Percentiles rank a stretch among this genome's conserved stretches.
Conservation (phyloP, 805 yeast genomes). For the Ogataea minuta region DNA sequence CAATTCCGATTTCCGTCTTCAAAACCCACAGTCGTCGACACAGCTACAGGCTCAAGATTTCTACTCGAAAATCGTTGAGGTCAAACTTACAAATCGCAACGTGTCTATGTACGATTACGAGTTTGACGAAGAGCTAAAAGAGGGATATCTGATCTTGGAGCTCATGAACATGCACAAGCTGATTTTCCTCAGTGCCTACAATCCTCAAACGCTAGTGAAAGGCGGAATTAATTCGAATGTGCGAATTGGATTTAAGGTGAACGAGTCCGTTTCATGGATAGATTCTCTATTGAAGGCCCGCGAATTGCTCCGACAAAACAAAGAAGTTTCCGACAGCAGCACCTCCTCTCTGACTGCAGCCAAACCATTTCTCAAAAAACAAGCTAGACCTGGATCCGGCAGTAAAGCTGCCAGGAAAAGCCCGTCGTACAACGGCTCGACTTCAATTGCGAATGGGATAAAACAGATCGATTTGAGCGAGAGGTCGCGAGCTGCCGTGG, state of each 20-base stretch:
- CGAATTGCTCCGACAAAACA: slow-evolving; percentile 43
- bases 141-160: slow-evolving; percentile 66
- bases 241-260: slow-evolving; percentile 40
- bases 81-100: slow-evolving; percentile 46
- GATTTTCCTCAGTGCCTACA: slow-evolving; percentile 51
- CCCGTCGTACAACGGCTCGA: slow-evolving; percentile 8
- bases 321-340: slow-evolving; percentile 1
- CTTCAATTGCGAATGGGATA: slow-evolving; percentile 2
- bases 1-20: slow-evolving; percentile 30
- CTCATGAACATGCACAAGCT: slow-evolving; percentile 54
- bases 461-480: slow-evolving; percentile 6
- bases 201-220: slow-evolving; percentile 31
- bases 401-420: slow-evolving; percentile 1
- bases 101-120: slow-evolving; percentile 81
- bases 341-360: background rate
- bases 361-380: background rate
- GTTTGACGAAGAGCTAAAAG: slow-evolving; percentile 55
- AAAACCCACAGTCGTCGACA: slow-evolving; percentile 32
- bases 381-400: background rate
- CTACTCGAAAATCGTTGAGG: slow-evolving; percentile 35
- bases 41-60: slow-evolving; percentile 43
- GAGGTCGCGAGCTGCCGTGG: slow-evolving; percentile 21
- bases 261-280: slow-evolving; percentile 60
- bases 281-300: slow-evolving; percentile 67
- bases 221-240: slow-evolving; percentile 35